These are phyloP conservation scores for Pezicula carpinea DNA, from an alignment of 2,329 filamentous ascomycete genomes.

Conservation along the genomic window DNA sequence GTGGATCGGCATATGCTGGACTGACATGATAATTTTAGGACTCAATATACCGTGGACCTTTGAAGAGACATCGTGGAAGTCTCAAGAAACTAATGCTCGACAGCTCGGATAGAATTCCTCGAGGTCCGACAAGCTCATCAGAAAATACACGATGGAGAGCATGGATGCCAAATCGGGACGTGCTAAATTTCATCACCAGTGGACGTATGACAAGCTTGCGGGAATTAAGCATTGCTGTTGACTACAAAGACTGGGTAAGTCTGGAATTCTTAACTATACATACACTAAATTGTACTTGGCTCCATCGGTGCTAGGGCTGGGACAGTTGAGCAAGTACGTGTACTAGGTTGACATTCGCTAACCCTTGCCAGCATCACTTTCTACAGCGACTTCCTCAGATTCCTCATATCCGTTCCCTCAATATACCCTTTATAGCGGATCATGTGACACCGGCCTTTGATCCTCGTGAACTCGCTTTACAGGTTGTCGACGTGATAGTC, in stretches of 20 bases:
- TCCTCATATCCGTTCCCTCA: constrained; percentile 64
- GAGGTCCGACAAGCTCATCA: constrained; percentile 28
- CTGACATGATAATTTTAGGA: constrained; percentile 33
- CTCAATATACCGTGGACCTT: constrained; percentile 63
- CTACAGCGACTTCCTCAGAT: constrained; percentile 69
- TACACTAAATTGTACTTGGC: not conserved
- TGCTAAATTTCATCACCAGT: constrained; percentile 69
- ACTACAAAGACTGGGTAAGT: constrained; percentile 75
- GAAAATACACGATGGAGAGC: constrained; percentile 52
- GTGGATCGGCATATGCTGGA: not conserved
- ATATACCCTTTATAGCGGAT: constrained; percentile 64
- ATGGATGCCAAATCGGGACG: constrained; percentile 68
- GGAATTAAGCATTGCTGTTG: constrained; percentile 68
- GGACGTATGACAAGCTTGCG: constrained; percentile 68
- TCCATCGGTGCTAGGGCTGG: no score
- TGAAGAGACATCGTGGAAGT: constrained; percentile 67
- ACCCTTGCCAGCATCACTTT: constrained; percentile 61
- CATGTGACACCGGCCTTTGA: constrained; percentile 52
- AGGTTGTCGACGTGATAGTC: constrained; percentile 74
- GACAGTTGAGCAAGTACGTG: no score
- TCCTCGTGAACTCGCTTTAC: constrained; percentile 66
- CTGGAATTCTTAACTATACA: not conserved
- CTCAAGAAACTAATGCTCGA: constrained; percentile 72
- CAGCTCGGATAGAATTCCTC: constrained; percentile 52
- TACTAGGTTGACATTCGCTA: constrained; percentile 5